Evolutionary conservation across 768 basidiomycete genomes (phyloP), one percentile per base, ranked within the genome.

Genomic region (Candolleomyces efflorescens): DNA sequence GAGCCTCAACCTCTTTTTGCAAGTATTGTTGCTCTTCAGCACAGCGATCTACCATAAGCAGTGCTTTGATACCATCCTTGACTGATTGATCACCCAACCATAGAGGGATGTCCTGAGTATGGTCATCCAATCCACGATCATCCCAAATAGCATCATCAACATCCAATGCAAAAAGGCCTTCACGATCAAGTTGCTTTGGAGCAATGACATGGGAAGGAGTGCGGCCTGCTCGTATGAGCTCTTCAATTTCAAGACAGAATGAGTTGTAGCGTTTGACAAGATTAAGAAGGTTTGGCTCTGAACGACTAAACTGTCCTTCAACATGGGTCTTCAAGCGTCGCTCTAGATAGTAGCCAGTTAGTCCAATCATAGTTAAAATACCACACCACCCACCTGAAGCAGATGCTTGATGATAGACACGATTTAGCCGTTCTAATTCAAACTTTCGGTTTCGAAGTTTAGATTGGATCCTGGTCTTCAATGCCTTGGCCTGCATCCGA

Each of bases 51-150:
- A 54, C 18, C 45, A 57, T 56, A 11, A 65, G 51, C 37, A 66
- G 38, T 3, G 65, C 67, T 6, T 52, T 47, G 11, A 68, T 68
- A 4, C 67, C 64, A 5, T 59, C 38, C 1, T 59, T 46, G 13
- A 65, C 59, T 3, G 59, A 27, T 4, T 17, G 49, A 53, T 78
- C 69, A 10, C 69, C 65, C 0, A 76, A 64, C 74, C 76, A 77
- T n/a, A 36, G 48, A 3, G 67, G 73, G 0, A 61, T 43, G 9
- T 56, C 46, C 1, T 0, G 17, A 15, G 13, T n/a, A 11, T 27
- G 12, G 6, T 51, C 50, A 26, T 20, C 26, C 10, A 51, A 15
- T 2, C 50, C 24, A 27, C 3, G 24, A 22, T 51, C 36, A 38
- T 27, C 15, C 50, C 50, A 51, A 38, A 51, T 51, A n/a, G 24